Evolutionary conservation across 2,329 filamentous ascomycete genomes (phyloP), one percentile per base, ranked within the genome.

Genomic region (Torrubiella hemipterigena): DNA sequence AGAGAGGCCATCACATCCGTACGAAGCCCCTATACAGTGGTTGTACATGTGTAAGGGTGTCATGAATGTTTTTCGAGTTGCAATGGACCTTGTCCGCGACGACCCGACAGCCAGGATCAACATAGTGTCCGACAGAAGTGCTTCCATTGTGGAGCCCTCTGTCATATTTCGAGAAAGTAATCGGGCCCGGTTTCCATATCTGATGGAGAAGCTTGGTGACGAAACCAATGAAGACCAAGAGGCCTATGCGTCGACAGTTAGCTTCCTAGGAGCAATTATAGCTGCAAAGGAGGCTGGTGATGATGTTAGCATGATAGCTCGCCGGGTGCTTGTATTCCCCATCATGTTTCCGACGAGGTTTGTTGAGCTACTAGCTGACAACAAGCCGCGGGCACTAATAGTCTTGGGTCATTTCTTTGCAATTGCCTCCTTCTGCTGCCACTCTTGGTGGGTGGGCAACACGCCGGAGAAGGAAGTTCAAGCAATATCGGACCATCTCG

Each of bases 371-470:
- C 27, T 48, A 11, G 37, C 35, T 17, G 19, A 31, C 16, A 27
- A 30, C n/a, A 33, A 32, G 8, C 39, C 44, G 10, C 41, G 42
- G 10, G 42, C 43, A 4, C 32, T 48, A 17, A 35, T 42, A 13
- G 34, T 48, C 23, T 34, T 48, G 26, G 44, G 42, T 7, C 38
- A 45, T 27, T 45, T 42, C 22, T 48, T 48, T 8, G 42, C 40
- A 10, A 29, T 42, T 15, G 30, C 38, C 8, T 37, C 34, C 10
- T 27, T 31, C 24, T 34, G 38, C 15, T 23, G 32, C 11, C 29
- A 33, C 7, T 33, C 35, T 4, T 40, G 38, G 34, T 39, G 38
- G 38, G 23, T 46, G 17, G 37, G 38, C 6, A 29, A 37, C 13
- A 29, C 26, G 3, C 35, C 35, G 7, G 27, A 11, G 13, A 27